Evolutionary conservation across 108 stramenopile genomes (phyloP), one percentile per base, ranked within the genome.

Genomic region (Schizochytrium sp.): DNA sequence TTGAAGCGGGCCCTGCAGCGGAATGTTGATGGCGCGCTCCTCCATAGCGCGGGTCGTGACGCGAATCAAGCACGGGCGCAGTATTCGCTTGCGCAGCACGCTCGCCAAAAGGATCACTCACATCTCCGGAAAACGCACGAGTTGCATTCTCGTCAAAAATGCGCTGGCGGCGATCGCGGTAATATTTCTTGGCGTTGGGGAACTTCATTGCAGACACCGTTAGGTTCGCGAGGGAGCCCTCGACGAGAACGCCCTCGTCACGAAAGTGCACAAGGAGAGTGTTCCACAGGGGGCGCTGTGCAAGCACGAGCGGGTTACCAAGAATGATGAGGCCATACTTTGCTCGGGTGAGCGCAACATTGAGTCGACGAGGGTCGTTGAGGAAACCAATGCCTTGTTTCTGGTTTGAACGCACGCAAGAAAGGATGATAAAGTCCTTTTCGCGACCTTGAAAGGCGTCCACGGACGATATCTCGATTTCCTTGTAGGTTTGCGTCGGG

Each of bases 381-480:
- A 99, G 91, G 92, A 99, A 99, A 48, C 99, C 99, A 89, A 99
- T 98, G 14, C 98, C 98, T 88, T 98, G 97, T 63, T 95, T 94
- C 91, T 98, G 97, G 92, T 97, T 98, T 28, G 98, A 98, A 87
- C 99, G 97, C 45, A 99, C 99, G 91, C 99, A 99, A 12, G 97
- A 97, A 25, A 99, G 94, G 19, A 99, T 91, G 89, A 98, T 98
- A 88, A 95, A 97, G 88, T 99, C 99, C 92, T 99, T 99, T 89
- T 99, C 99, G 60, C 99, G 97, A 44, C 99, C 99, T 92, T 99
- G 99, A 90, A 99, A 99, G 76, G 97, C 96, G 94, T 99, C 99
- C 48, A 99, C 99, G 76, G 95, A 95, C 58, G 98, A 98, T 58
- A 99, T 97, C 92, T 99, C 98, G 88, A 99, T 96, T 3, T 96